phyloP scores from a whole-genome alignment of 2,329 filamentous ascomycete species.

The Penicillium psychrosexuale region DNA sequence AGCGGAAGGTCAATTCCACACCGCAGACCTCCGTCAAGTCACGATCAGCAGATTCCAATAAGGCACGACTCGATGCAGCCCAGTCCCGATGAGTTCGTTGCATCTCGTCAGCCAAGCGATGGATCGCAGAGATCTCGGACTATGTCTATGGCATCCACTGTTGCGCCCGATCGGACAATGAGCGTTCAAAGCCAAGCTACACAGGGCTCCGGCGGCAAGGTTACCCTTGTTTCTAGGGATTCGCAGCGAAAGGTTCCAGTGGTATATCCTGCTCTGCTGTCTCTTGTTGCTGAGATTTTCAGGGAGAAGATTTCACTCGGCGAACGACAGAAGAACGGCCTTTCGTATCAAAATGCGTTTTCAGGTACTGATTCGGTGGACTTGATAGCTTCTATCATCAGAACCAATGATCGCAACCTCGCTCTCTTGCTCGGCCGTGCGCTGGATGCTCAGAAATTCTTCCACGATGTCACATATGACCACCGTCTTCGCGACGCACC shows the following conservation, averaged over 20 bases:
- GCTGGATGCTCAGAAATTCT: conserved; percentile 96
- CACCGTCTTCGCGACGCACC: conserved; percentile 92
- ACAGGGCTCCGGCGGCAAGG: conserved; percentile 50
- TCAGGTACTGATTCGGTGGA: conserved; percentile 95
- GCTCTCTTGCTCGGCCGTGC: conserved; percentile 86
- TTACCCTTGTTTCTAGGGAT: conserved; percentile 56
- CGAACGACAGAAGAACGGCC: conserved; percentile 91
- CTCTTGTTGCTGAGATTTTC: conserved; percentile 90
- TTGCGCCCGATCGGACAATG: conserved; percentile 58
- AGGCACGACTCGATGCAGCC: conserved; percentile 35
- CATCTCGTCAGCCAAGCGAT: conserved; percentile 44
- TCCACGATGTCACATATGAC: conserved; percentile 98
- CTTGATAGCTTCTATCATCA: conserved; percentile 91
- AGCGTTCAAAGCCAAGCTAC: conserved; percentile 55
- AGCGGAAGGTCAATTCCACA: conserved; percentile 80
- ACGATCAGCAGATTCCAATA: conserved; percentile 31
- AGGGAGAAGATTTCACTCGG: conserved; percentile 80
- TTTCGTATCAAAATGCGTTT: conserved; percentile 96
- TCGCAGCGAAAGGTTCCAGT: conserved; percentile 70
- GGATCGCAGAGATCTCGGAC: conserved; percentile 55
- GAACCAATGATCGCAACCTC: conserved; percentile 92
- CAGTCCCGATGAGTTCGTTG: conserved; percentile 40
- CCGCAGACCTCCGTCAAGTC: conserved; percentile 59
- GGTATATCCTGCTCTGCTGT: conserved; percentile 90
- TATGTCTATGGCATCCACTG: conserved; percentile 84